Evolutionary conservation across 192 early-diverging fungal species (phyloP).

Genomic region (Allomyces arbusculus): DNA sequence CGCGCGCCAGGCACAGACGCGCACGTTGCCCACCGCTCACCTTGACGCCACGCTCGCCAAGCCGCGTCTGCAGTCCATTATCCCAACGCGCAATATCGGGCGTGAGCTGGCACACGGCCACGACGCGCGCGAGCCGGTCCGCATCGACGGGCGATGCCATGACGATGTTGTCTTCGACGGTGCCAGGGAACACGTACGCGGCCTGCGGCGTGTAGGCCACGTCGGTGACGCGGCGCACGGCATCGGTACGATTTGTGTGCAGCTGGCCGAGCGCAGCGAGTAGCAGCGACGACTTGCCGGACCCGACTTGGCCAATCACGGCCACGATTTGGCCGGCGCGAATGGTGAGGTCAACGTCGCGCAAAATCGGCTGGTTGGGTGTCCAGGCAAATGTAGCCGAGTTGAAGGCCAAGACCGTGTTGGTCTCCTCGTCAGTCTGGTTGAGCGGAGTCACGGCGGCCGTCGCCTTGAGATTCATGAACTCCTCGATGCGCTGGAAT

Average conservation of each 20-base stretch:
- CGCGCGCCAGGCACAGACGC: neutral
- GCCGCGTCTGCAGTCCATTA: slow-evolving; percentile 1
- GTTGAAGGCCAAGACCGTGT: too few relatives aligned
- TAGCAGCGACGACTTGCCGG: slow-evolving; percentile 67
- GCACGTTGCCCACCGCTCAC: neutral
- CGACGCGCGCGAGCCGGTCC: slow-evolving; percentile 21
- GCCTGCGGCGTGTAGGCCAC: slow-evolving; percentile 42
- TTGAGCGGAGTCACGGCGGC: too few relatives aligned
- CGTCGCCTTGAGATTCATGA: neutral
- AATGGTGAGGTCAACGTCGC: slow-evolving; percentile 24
- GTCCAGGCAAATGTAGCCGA: too few relatives aligned
- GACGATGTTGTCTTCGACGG: slow-evolving; percentile 42
- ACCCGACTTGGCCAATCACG: slow-evolving; percentile 61
- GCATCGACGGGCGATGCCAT: slow-evolving; percentile 44
- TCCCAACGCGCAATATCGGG: slow-evolving; percentile 34
- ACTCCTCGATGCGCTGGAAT: neutral
- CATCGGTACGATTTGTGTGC: slow-evolving; percentile 33
- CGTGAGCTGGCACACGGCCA: slow-evolving; percentile 31
- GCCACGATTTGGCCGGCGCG: slow-evolving; percentile 41
- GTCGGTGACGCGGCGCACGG: slow-evolving; percentile 44
- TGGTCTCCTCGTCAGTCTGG: too few relatives aligned
- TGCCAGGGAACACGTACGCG: slow-evolving; percentile 54
- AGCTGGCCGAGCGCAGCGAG: slow-evolving; percentile 68
- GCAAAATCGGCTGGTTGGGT: neutral
- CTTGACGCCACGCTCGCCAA: neutral